Evolutionary conservation across 2,329 filamentous ascomycete species (phyloP).

Genomic region (Sordariomycetes sp.): DNA sequence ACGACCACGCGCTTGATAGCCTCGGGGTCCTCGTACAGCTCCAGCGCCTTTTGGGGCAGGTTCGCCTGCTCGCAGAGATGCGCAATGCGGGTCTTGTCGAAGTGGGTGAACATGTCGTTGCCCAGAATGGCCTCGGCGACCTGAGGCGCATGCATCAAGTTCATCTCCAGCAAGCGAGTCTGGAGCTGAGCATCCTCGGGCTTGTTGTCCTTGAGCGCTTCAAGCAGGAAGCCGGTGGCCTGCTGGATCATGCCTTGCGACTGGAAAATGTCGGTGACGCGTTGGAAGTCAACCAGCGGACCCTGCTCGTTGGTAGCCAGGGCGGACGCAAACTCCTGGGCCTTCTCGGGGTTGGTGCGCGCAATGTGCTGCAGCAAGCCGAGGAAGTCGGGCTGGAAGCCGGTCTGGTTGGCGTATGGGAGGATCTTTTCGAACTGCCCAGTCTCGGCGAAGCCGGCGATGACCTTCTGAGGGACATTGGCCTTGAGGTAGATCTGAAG

Average conservation of each 20-base stretch:
- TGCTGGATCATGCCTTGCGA: slow-evolving; percentile 97
- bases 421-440: slow-evolving; percentile 97
- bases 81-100: slow-evolving; percentile 83
- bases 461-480: slow-evolving; percentile 85
- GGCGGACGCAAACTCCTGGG: slow-evolving; percentile 85
- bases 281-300: slow-evolving; percentile 82
- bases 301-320: slow-evolving; percentile 84
- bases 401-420: slow-evolving; percentile 74
- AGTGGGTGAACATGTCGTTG: slow-evolving; percentile 98
- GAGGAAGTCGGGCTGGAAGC: slow-evolving; percentile 94
- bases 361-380: slow-evolving; percentile 87
- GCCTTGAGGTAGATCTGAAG: slow-evolving; percentile 85
- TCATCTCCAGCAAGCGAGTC: slow-evolving; percentile 95
- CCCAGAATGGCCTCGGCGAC: slow-evolving; percentile 96
- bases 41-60: slow-evolving; percentile 75
- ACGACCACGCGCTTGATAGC: slow-evolving; percentile 85
- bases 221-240: slow-evolving; percentile 93
- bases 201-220: slow-evolving; percentile 89
- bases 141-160: slow-evolving; percentile 89
- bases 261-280: slow-evolving; percentile 96
- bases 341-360: slow-evolving; percentile 85
- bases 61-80: slow-evolving; percentile 89
- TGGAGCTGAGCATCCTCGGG: slow-evolving; percentile 90
- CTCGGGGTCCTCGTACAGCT: slow-evolving; percentile 87
- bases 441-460: slow-evolving; percentile 89